Percentiles rank a stretch among this genome's conserved stretches.
Evolutionary conservation across 23 red algal species (phyloP).

Genomic region (Gracilaria vermiculophylla): DNA sequence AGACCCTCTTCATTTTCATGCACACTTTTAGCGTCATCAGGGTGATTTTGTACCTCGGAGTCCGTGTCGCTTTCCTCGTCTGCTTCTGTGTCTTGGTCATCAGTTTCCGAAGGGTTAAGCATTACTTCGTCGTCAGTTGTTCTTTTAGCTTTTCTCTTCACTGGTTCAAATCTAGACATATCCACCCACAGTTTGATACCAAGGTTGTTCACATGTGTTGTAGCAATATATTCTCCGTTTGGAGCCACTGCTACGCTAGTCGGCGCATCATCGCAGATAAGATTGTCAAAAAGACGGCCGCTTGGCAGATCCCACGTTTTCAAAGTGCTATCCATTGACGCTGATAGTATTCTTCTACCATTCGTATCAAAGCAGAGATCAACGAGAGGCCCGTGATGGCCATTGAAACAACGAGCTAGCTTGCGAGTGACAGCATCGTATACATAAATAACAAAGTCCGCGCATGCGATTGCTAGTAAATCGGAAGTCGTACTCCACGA

Average conservation of each 20-base stretch:
- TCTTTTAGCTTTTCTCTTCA: not conserved
- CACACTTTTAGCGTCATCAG: not conserved
- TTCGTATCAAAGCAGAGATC: constrained; percentile 76
- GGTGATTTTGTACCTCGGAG: constrained; percentile 1
- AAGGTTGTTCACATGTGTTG: constrained; percentile 68
- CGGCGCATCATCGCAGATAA: constrained; percentile 56
- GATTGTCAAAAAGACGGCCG: constrained; percentile 74
- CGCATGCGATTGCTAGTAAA: constrained; percentile 75
- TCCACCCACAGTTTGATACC: constrained; percentile 85
- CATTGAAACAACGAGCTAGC: constrained; percentile 68
- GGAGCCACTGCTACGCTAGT: constrained; percentile 81
- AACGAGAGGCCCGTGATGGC: constrained; percentile 65
- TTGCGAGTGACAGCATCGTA: constrained; percentile 70
- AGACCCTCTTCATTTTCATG: not conserved
- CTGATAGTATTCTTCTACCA: constrained; percentile 71
- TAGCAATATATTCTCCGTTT: constrained; percentile 84
- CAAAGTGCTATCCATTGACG: constrained; percentile 84
- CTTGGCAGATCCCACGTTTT: constrained; percentile 88
- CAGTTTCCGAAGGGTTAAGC: not conserved
- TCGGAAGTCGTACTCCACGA: constrained; percentile 76
- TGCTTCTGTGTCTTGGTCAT: not conserved
- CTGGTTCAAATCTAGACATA: constrained; percentile 34
- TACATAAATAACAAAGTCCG: constrained; percentile 77
- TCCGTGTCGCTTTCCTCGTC: constrained; percentile 19
- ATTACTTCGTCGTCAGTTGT: not conserved